Percentiles rank a stretch among this genome's conserved stretches.
Conservation (phyloP, 2,329 filamentous ascomycete genomes). For the Amphichorda felina region DNA sequence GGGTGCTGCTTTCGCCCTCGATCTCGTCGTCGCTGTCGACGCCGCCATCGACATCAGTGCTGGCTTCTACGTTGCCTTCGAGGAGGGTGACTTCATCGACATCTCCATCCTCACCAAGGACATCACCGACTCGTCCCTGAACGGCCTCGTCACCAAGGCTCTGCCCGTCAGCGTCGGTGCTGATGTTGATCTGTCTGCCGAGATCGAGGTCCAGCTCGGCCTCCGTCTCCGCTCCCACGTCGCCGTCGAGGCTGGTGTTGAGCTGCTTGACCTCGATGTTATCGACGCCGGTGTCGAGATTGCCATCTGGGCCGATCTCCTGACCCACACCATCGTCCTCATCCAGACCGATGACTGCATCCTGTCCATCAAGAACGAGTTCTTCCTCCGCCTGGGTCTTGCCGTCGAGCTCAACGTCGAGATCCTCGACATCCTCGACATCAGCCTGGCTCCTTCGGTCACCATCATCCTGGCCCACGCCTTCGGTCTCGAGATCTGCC, state of each 20-base stretch:
- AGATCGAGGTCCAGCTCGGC: conserved; percentile 32
- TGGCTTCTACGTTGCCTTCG: conserved; percentile 32
- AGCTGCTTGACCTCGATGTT: conserved; percentile 13
- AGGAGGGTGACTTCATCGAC: conserved; percentile 28
- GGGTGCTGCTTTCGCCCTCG: conserved; percentile 34
- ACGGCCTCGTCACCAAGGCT: conserved; percentile 12
- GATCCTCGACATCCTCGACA: conserved; percentile 17
- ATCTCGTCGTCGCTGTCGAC: conserved; percentile 37
- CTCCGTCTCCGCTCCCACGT: conserved; percentile 38
- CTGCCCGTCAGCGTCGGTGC: conserved; percentile 12
- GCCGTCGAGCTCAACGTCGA: conserved; percentile 11
- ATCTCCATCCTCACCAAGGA: conserved; percentile 28
- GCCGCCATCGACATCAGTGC: conserved; percentile 36
- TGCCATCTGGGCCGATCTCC: conserved; percentile 36
- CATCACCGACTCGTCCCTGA: conserved; percentile 27
- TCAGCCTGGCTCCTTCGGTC: conserved; percentile 26
- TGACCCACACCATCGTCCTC: conserved; percentile 36
- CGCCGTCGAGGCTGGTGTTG: conserved; percentile 21
- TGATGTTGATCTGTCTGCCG: conserved; percentile 22
- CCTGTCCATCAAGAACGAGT: conserved; percentile 12
- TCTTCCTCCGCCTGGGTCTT: conserved; percentile 11
- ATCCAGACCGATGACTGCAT: conserved; percentile 22
- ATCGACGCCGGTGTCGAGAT: conserved; percentile 29
- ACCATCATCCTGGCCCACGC: conserved; percentile 21
- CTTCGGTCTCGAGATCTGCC: conserved; percentile 8